Base-by-base conservation (phyloP, 768 basidiomycete species). In the Hygrophoropsis aurantiaca region DNA sequence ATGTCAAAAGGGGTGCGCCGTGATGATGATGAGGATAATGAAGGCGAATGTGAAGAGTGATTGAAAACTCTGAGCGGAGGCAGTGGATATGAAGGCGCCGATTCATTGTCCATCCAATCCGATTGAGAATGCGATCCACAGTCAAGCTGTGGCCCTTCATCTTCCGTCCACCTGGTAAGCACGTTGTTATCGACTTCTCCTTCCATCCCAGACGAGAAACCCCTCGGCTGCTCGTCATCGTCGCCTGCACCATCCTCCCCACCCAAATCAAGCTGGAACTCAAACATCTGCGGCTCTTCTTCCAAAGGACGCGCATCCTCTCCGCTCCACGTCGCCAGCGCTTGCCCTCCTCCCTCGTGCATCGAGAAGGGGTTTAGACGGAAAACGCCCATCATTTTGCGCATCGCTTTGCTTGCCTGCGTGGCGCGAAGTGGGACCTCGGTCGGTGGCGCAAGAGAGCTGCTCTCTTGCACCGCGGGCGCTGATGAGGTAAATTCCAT, bases 381-480 rank as follows among this genome's bases (percentile, higher is more conserved):
- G 62, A 90, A 87, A 18, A 82, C 80, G 35, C 79, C 79, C 87
- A 90, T 90, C 81, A 88, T 81, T 40, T 71, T 69, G 44, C 82
- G 78, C 87, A 88, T 88, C 36, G 78, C 74, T 38, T 77, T 74
- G 51, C 77, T 74, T 1, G 86, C 87, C 57, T 87, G 82, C 0
- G 85, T 88, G 7, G 87, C 87, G 38, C 87, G 84, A 11, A 87
- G 74, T 7, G 87, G 86, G 1, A 87, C 86, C 58, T 82, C 80
- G 26, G 78, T 80, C 2, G 80, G 81, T 1, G 80, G 79, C 1
- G 77, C 78, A 42, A 76, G 67, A 0, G 71, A 63, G 49, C 55
- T 56, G 23, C 66, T 68, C 0, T 64, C 53, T 68, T 77, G 53
- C 46, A 67, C 50, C 60, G 55, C 51, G 55, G 56, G 53, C 19